phyloP scores from a whole-genome alignment of 2,329 filamentous ascomycete genomes.

The Xylariaceae sp. region DNA sequence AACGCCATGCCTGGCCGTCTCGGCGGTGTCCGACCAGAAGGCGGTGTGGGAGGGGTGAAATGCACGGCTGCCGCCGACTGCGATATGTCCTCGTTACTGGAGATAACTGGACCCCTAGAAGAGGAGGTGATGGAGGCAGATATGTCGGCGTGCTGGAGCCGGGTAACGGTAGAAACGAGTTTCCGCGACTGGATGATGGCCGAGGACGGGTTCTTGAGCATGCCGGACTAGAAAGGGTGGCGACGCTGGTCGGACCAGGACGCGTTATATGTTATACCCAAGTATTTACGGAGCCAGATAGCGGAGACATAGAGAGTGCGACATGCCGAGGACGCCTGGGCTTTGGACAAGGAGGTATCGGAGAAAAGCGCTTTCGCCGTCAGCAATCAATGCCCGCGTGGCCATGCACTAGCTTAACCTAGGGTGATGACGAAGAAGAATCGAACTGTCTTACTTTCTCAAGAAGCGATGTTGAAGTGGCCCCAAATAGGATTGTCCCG shows the following conservation, averaged over 20 bases:
- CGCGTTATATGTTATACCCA: conserved; percentile 28
- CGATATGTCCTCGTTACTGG: conserved; percentile 23
- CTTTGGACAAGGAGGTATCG: neutral
- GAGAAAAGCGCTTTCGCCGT: conserved; percentile 4
- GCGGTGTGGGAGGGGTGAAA: conserved; percentile 34
- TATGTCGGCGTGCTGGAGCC: conserved; percentile 23
- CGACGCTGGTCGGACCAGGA: conserved; percentile 22
- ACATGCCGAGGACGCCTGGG: conserved; percentile 6
- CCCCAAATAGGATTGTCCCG: too few relatives aligned
- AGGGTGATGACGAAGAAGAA: neutral
- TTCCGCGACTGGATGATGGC: conserved; percentile 39
- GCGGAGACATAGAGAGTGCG: conserved; percentile 20
- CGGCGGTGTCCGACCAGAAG: conserved; percentile 21
- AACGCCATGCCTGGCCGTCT: conserved; percentile 37
- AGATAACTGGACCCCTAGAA: conserved; percentile 18
- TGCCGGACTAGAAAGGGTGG: conserved; percentile 31
- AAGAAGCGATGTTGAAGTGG: too few relatives aligned
- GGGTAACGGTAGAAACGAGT: conserved; percentile 30
- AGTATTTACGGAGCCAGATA: conserved; percentile 12
- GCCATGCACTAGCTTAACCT: neutral
- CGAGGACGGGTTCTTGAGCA: conserved; percentile 41
- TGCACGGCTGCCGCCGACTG: conserved; percentile 44
- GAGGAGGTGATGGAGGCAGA: conserved; percentile 8
- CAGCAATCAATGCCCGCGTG: conserved; percentile 24
- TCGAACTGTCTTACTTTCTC: too few relatives aligned